Evolutionary conservation across 495 filamentous ascomycete species (phyloP), one percentile per base, ranked within the genome.

Genomic region (Penicillium alfredii): DNA sequence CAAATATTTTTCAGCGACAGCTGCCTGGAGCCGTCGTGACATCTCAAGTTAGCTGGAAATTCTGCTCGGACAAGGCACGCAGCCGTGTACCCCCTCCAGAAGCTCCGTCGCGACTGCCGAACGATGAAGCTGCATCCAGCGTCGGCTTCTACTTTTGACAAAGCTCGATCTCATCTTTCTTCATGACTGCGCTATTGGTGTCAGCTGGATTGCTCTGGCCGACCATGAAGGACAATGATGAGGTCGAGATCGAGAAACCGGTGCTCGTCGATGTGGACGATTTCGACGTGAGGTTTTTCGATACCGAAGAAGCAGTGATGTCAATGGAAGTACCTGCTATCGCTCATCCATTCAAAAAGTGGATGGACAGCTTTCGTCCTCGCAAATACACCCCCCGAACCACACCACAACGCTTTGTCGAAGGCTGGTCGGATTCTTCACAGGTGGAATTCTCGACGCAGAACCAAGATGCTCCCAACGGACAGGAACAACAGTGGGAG

Each of bases 341-440:
- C 15, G 6, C 48, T 10, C 49, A 53, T 29, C 56, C 70, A 4
- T 74, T 81, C 47, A 65, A 60, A 29, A 68, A 62, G 52, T 79
- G 77, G 72, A 63, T 80, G 37, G 66, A 71, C 27, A 74, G 66
- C 23, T 64, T 82, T 33, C 63, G 69, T 25, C 40, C 57, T 11
- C 68, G 62, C 25, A 66, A 58, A 37, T 32, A 53, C 40, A 32
- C 50, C 37, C 12, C 49, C 39, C 18, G 48, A 20, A 33, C 52
- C 46, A 27, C 53, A 49, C 21, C 42, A 5, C 54, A 57, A 27
- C 42, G 51, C 33, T 53, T 56, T 22, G 53, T 65, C 12, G 51
- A 68, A 33, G 68, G 67, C 20, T 75, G 69, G 60, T 68, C 58
- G 25, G 58, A 72, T 35, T 63, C 67, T 29, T 54, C 49, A 5